Evolutionary conservation across 768 basidiomycete species (phyloP).

Genomic region (Suillus spraguei): DNA sequence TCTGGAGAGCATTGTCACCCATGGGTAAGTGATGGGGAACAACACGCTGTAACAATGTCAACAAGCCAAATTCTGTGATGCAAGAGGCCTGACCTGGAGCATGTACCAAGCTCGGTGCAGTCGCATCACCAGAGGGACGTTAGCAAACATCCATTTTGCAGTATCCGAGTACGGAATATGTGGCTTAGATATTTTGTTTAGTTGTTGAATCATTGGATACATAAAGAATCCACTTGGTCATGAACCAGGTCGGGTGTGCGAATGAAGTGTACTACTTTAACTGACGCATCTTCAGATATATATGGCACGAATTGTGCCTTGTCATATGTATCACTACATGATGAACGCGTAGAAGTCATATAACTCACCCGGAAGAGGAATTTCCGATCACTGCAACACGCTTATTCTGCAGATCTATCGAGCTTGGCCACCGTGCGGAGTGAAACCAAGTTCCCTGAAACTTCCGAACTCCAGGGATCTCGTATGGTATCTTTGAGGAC

Average conservation of each 20-base stretch:
- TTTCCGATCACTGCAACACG: constrained; percentile 53
- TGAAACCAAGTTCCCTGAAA: constrained; percentile 58
- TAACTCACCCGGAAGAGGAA: constrained; percentile 59
- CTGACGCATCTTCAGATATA: constrained; percentile 52
- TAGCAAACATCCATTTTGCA: constrained; percentile 53
- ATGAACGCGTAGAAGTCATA: neutral
- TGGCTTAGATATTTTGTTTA: constrained; percentile 37
- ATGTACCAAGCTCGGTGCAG: constrained; percentile 53
- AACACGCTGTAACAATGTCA: constrained; percentile 17
- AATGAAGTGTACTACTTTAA: constrained; percentile 56
- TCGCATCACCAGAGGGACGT: constrained; percentile 53
- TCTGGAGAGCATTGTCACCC: constrained; percentile 14
- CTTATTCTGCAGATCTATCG: constrained; percentile 44
- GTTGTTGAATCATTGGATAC: neutral
- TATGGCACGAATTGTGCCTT: constrained; percentile 67
- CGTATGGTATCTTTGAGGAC: constrained; percentile 40
- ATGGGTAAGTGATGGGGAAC: constrained; percentile 16
- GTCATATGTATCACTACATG: constrained; percentile 12
- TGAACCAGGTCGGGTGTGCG: constrained; percentile 66
- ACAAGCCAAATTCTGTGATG: neutral
- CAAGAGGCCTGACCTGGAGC: constrained; percentile 41
- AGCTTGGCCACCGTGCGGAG: constrained; percentile 50
- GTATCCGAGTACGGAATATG: constrained; percentile 40
- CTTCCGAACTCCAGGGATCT: constrained; percentile 34
- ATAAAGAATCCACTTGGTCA: constrained; percentile 43